Evolutionary conservation across 2,329 filamentous ascomycete genomes (phyloP), one percentile per base, ranked within the genome.

Genomic region (Purpureocillium takamizusanense): DNA sequence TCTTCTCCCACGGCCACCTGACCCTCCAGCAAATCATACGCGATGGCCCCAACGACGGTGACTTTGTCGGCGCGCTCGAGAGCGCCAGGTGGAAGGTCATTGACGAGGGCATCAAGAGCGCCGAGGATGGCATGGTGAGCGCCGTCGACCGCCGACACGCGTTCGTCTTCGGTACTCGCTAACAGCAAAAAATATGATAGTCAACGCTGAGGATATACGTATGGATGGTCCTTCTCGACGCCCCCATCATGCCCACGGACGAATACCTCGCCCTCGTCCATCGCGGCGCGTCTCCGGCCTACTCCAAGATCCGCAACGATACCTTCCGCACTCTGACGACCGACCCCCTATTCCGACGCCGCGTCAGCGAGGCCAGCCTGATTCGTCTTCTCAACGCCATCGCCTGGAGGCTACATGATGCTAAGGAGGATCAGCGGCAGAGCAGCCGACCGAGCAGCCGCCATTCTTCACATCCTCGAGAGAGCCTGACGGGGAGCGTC

Each of bases 251-350:
- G 46, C 75, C 81, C 33, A 95, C 92, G 42, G 86, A 95, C 52
- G 74, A 83, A 44, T 98, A 98, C 59, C 83, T 97, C 47, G 75
- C 78, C 41, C 82, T 97, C 33, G 83, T 98, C 47, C 88, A 94
- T 55, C 86, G 92, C 46, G 90, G 92, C 45, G 85, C 90, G 17
- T 97, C 90, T 3, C 89, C 90, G 1, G 89, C 88, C 33, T 95
- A 98, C 65, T 80, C 86, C 53, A 98, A 98, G 66, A 98, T 98
- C 56, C 86, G 89, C 58, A 95, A 98, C 63, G 92, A 98, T 61
- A 95, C 92, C 31, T 97, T 97, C 61, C 86, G 92, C 51, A 98
- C 92, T 1, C 72, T 98, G 39, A 92, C 92, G 25, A 95, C 90
- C 37, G 92, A 98, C 54, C 89, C 90, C n/a, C 77, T 98, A 28